phyloP scores from a whole-genome alignment of 371 early-diverging fungal genomes.

The Syncephalis plumigaleata region DNA sequence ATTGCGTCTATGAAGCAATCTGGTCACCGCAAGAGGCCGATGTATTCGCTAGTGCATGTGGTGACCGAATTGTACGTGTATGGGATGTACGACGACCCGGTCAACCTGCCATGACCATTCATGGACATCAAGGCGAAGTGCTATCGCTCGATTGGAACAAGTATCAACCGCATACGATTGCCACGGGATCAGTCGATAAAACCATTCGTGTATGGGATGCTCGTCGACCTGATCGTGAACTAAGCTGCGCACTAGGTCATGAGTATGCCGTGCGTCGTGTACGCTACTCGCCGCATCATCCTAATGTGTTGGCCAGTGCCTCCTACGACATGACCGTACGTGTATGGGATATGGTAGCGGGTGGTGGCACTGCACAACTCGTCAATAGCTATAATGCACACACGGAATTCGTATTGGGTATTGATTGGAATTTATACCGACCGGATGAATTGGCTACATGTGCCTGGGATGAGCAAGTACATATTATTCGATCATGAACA shows the following conservation, averaged over 20 bases:
- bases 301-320: slow-evolving; percentile 56
- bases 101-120: slow-evolving; percentile 40
- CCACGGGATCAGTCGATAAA: slow-evolving; percentile 77
- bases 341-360: slow-evolving; percentile 68
- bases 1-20: slow-evolving; percentile 71
- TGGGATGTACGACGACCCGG: slow-evolving; percentile 62
- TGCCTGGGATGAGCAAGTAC: slow-evolving; percentile 84
- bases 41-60: slow-evolving; percentile 69
- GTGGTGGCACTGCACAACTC: slow-evolving; percentile 23
- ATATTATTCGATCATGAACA: slow-evolving; percentile 13
- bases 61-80: slow-evolving; percentile 73
- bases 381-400: slow-evolving; percentile 59
- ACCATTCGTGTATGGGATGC: slow-evolving; percentile 83
- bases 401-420: slow-evolving; percentile 86
- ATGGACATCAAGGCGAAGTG: slow-evolving; percentile 76
- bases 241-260: slow-evolving; percentile 57
- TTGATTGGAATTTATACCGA: slow-evolving; percentile 74
- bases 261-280: slow-evolving; percentile 83
- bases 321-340: slow-evolving; percentile 90
- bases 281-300: slow-evolving; percentile 76
- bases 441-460: slow-evolving; percentile 79
- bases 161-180: slow-evolving; percentile 46
- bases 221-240: slow-evolving; percentile 48
- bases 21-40: slow-evolving; percentile 75
- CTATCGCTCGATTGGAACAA: slow-evolving; percentile 92